Evolutionary conservation across 345 rosid genomes (phyloP).

Genomic region (Barbarea vulgaris): DNA sequence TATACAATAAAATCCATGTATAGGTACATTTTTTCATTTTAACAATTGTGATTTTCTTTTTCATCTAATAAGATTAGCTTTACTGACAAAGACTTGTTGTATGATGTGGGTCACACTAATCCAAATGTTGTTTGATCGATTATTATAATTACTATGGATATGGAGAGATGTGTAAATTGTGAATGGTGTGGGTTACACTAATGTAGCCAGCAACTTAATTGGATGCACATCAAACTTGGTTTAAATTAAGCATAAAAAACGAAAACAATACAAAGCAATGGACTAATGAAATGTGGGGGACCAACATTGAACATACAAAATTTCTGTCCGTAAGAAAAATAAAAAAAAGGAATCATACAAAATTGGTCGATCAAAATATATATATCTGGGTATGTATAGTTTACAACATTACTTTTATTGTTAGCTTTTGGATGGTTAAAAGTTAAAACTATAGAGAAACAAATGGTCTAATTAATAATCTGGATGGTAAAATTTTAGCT

Average conservation of each 20-base stretch:
- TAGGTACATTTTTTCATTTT: not conserved
- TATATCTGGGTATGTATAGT: no score
- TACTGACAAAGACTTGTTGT: not conserved
- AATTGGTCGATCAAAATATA: not conserved
- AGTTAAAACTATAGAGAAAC: not conserved
- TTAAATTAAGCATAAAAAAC: no score
- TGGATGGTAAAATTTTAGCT: not conserved
- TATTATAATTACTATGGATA: no score
- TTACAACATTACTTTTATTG: not conserved
- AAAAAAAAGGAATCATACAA: not conserved
- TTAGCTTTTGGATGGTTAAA: not conserved
- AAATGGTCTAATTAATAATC: not conserved
- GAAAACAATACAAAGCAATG: no score
- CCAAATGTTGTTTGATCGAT: not conserved
- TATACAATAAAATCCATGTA: not conserved
- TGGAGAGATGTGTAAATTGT: not conserved
- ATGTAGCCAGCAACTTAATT: no score
- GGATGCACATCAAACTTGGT: no score
- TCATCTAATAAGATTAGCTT: not conserved
- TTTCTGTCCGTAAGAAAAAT: no score
- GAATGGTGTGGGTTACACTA: not conserved
- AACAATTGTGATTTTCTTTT: not conserved
- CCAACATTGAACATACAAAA: no score
- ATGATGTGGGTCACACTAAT: not conserved
- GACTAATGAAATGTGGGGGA: no score